Base-by-base conservation (phyloP, 495 filamentous ascomycete species). In the Cercophora sp. region DNA sequence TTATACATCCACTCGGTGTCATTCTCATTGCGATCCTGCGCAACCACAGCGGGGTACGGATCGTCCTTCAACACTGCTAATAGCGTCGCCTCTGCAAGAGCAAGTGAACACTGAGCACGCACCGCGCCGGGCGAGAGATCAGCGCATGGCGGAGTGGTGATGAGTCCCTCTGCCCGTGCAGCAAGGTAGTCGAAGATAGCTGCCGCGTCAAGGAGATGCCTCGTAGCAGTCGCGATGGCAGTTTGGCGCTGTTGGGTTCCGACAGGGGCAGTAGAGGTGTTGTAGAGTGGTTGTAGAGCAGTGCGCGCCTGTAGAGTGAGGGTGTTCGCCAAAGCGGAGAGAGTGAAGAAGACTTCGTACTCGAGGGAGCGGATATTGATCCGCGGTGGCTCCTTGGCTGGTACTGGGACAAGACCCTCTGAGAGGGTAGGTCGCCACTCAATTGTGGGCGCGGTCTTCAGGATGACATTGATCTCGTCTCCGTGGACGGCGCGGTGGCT, bases 1-100 rank as follows among this genome's bases (percentile, higher is more conserved):
- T 85, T 85, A 58, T 91, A 87, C 89, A 96, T 95, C 91, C 91
- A 96, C 57, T 94, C 90, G 27, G 78, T 86, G 65, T 90, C 87
- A 55, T 86, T 82, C 23, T 83, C 78, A 59, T 93, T 91, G 26
- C 88, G 78, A 40, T 82, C 80, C 50, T 89, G 86, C 9, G 87
- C 81, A 25, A 89, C 85, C 11, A 81, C 79, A 2, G 83, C 82
- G 1, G 93, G 84, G 59, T 97, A 96, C 0, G 92, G 89, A 62
- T 98, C 93, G 58, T 96, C 91, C 60, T 96, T 96, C 24, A 92
- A 68, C 1, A 96, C 89, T 2, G 89, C 87, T 2, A 96, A 75
- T 5, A 97, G 78, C 0, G 91, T 96, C 0, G 93, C 92, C 65
- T 96, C 90, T 0, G 89, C 87, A 9, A 94, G 70, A 0, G 90